phyloP scores from a whole-genome alignment of 345 rosid genomes.

The Salix exigua region DNA sequence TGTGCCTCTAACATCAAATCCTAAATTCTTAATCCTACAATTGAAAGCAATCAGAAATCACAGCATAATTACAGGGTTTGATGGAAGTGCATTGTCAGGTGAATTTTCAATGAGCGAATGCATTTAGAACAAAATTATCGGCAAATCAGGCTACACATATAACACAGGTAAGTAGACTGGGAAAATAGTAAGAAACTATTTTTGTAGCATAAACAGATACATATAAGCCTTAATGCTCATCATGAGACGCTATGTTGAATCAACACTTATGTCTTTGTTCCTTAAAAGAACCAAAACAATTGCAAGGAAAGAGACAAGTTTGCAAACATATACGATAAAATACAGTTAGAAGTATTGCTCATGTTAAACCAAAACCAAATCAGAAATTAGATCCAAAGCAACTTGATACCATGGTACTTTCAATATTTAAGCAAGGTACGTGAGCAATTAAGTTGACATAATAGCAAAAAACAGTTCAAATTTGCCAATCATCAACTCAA shows the following conservation, averaged over 20 bases:
- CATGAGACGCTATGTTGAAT: neutral
- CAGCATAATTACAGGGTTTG: neutral
- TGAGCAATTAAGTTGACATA: neutral
- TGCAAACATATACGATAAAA: neutral
- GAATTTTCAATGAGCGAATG: neutral
- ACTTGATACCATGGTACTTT: neutral
- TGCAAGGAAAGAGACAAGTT: neutral
- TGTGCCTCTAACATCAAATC: neutral
- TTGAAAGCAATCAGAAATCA: neutral
- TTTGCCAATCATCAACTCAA: neutral
- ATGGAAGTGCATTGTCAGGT: neutral
- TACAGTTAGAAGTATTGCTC: neutral
- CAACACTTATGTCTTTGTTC: neutral
- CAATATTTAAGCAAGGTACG: neutral
- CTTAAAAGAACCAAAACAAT: neutral
- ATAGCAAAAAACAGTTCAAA: neutral
- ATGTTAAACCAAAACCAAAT: neutral
- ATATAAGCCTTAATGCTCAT: neutral
- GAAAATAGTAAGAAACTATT: neutral
- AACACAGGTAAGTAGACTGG: neutral
- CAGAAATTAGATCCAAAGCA: neutral
- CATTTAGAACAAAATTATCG: neutral
- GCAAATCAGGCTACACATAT: neutral
- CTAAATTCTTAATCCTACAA: neutral
- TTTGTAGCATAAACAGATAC: neutral